Percentiles rank a stretch among this genome's conserved stretches.
These are phyloP conservation scores for Pestalotiopsis fici DNA, from an alignment of 2,329 filamentous ascomycete species.

Conservation along the genomic window DNA sequence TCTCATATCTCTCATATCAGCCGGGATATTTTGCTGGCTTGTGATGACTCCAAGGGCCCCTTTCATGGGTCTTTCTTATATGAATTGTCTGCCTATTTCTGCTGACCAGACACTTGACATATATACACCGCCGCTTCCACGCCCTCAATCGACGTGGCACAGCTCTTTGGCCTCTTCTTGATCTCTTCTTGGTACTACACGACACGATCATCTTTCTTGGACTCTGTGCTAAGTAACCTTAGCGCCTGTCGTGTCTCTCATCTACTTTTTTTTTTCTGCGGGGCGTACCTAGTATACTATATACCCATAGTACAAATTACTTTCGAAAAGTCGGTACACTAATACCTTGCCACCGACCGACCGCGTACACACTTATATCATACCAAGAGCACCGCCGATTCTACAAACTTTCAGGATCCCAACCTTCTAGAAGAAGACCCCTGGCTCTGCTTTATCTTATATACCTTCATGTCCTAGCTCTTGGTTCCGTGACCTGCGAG, in stretches of 20 bases:
- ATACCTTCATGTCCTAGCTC: conserved; percentile 15
- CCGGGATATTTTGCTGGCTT: neutral
- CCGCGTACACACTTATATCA: conserved; percentile 1
- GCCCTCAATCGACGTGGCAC: neutral
- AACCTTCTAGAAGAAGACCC: conserved; percentile 20
- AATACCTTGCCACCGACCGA: conserved; percentile 3
- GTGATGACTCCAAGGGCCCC: neutral
- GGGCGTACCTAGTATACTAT: neutral
- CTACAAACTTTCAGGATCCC: conserved; percentile 6
- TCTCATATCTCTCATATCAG: neutral
- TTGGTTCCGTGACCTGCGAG: conserved; percentile 19
- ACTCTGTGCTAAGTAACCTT: neutral
- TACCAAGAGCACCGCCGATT: conserved; percentile 7
- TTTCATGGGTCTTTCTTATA: neutral
- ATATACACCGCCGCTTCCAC: neutral
- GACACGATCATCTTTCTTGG: neutral
- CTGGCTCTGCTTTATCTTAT: conserved; percentile 19
- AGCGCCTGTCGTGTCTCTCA: neutral
- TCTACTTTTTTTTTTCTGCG: neutral
- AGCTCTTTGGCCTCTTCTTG: neutral
- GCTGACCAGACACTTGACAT: neutral
- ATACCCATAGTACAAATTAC: neutral
- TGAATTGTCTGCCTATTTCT: neutral
- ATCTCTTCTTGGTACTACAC: neutral
- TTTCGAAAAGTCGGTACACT: neutral